A percentile compares a stretch with the other conserved stretches of the same genome.
Conservation (phyloP, 768 basidiomycete species). For the Chalciporus chontae region DNA sequence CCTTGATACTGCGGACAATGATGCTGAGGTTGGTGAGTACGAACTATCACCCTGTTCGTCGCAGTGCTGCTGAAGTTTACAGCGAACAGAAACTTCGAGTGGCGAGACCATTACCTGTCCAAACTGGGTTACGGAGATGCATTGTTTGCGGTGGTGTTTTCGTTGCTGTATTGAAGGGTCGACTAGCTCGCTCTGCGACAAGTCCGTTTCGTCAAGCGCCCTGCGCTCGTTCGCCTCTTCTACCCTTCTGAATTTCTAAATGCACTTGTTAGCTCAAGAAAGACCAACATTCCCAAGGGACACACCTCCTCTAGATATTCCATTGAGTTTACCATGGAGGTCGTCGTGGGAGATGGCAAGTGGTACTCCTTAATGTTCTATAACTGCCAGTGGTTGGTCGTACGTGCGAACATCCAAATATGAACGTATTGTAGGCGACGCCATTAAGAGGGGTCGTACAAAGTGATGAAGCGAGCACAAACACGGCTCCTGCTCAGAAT, state of each 20-base stretch:
- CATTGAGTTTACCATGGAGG: constrained; percentile 21
- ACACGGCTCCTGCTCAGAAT: neutral
- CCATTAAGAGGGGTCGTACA: too few species aligned
- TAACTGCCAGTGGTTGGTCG: too few species aligned
- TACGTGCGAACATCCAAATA: neutral
- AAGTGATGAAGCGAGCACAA: neutral
- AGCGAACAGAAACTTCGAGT: neutral
- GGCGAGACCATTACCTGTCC: constrained; percentile 45
- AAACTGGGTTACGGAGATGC: constrained; percentile 57
- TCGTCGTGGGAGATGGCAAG: neutral
- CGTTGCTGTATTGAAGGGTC: constrained; percentile 20
- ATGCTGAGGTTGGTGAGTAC: constrained; percentile 26
- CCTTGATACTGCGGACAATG: constrained; percentile 40
- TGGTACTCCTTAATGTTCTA: neutral
- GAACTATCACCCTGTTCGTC: constrained; percentile 22
- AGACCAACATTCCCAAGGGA: neutral
- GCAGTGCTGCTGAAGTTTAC: constrained; percentile 13
- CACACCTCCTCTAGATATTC: constrained; percentile 31
- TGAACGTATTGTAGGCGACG: too few species aligned
- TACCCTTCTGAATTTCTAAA: constrained; percentile 54
- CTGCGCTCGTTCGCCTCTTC: constrained; percentile 55
- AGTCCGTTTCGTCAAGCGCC: constrained; percentile 35
- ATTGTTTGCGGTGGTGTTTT: constrained; percentile 42
- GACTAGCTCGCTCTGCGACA: constrained; percentile 9
- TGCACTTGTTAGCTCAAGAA: neutral